Conservation (phyloP, 2,329 filamentous ascomycete genomes). For the Didymella pomorum region DNA sequence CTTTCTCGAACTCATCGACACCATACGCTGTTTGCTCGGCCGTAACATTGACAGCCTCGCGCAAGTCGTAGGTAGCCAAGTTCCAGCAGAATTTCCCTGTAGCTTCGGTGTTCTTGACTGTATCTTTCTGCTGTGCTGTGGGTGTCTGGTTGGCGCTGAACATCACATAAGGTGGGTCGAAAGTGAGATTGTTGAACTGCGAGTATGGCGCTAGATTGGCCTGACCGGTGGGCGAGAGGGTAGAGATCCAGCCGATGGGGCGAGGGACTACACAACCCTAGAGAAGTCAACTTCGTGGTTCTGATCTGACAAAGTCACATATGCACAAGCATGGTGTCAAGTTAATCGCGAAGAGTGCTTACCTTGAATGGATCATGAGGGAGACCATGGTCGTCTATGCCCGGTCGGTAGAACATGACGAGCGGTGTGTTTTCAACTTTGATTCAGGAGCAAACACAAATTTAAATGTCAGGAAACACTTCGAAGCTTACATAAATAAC, state of each 20-base stretch:
- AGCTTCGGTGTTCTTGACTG: constrained; percentile 63
- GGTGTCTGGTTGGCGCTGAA: constrained; percentile 67
- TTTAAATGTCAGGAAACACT: no score
- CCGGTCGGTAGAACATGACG: constrained; percentile 66
- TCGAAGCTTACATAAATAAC: background rate
- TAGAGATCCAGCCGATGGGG: constrained; percentile 70
- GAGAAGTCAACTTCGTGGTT: background rate
- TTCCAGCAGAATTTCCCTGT: constrained; percentile 68
- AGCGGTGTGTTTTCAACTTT: no score
- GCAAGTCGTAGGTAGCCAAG: constrained; percentile 64
- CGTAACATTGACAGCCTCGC: constrained; percentile 64
- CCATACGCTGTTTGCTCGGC: constrained; percentile 60
- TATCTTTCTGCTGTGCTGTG: constrained; percentile 61
- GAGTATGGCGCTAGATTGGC: constrained; percentile 68
- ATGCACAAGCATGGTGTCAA: no score
- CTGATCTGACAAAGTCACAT: no score
- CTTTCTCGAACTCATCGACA: constrained; percentile 64
- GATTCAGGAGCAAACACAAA: no score
- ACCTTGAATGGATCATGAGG: constrained; percentile 66
- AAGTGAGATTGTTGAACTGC: constrained; percentile 70
- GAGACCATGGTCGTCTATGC: constrained; percentile 61
- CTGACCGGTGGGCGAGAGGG: constrained; percentile 56
- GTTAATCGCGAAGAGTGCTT: background rate
- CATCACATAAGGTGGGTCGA: constrained; percentile 70
- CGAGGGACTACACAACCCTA: constrained; percentile 67